phyloP scores from a whole-genome alignment of 2,329 filamentous ascomycete genomes.

The Neopestalotiopsis sp. region DNA sequence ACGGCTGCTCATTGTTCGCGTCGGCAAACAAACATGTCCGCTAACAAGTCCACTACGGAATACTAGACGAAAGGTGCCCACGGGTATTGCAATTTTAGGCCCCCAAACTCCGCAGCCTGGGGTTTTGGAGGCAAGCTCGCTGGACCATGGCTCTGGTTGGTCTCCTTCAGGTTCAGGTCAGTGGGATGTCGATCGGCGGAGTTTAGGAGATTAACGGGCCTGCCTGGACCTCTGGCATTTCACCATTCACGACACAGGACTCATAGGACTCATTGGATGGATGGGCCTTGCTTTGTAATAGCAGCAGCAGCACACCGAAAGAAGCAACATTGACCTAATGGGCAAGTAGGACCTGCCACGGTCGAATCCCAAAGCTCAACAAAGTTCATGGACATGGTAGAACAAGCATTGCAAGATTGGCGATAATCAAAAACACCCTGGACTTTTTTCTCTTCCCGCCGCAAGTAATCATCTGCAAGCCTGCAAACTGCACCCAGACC shows the following conservation, averaged over 20 bases:
- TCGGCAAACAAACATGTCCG: background rate
- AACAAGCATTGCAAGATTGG: background rate
- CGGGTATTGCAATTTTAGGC: background rate
- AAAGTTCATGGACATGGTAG: background rate
- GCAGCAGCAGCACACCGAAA: background rate
- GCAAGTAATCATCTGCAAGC: background rate
- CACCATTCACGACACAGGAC: too few relatives aligned
- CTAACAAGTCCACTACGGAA: background rate
- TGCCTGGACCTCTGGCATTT: too few relatives aligned
- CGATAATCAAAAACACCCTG: background rate
- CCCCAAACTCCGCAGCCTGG: background rate
- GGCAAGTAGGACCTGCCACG: background rate
- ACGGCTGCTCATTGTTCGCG: background rate
- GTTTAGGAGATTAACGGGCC: constrained; percentile 6
- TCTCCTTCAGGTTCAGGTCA: constrained; percentile 1
- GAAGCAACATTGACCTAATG: background rate
- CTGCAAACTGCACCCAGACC: background rate
- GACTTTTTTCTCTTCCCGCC: background rate
- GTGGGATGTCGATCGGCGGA: constrained; percentile 11
- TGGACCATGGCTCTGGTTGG: background rate
- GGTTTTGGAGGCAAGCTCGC: background rate
- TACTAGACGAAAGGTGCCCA: background rate
- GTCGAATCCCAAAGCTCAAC: background rate
- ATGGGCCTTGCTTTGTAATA: background rate
- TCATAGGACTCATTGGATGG: too few relatives aligned